Conservation (phyloP, 352 stramenopile species). For the Peronospora tabacina region DNA sequence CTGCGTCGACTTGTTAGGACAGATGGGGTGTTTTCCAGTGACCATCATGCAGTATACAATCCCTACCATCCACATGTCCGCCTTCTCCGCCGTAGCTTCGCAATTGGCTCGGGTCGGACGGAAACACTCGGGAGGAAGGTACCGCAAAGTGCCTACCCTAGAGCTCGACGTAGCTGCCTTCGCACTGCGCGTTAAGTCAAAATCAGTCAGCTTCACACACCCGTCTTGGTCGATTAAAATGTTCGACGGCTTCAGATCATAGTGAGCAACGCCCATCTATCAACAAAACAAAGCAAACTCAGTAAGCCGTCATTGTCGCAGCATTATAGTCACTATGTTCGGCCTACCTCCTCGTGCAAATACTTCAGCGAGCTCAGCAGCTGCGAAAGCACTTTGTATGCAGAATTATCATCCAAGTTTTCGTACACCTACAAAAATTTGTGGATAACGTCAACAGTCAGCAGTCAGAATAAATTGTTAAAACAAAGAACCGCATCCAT, state of each 20-base stretch:
- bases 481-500: conserved; percentile 1
- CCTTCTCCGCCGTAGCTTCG: conserved; percentile 64
- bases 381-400: conserved; percentile 57
- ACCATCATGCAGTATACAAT: conserved; percentile 74
- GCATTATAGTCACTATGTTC: neutral
- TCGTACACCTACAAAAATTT: conserved; percentile 37
- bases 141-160: conserved; percentile 63
- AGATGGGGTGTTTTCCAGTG: conserved; percentile 69
- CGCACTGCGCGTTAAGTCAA: conserved; percentile 73
- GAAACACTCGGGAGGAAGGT: conserved; percentile 71
- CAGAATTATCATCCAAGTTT: conserved; percentile 48
- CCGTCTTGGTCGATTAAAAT: conserved; percentile 89
- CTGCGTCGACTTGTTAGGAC: conserved; percentile 47
- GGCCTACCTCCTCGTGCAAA: conserved; percentile 59
- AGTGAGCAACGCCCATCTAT: conserved; percentile 71
- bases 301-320: neutral
- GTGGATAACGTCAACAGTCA: neutral
- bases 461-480: conserved; percentile 1
- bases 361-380: conserved; percentile 62
- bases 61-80: conserved; percentile 79
- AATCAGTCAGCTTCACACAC: conserved; percentile 88
- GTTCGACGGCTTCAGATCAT: conserved; percentile 97
- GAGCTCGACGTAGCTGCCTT: conserved; percentile 51
- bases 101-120: conserved; percentile 44
- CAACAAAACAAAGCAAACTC: neutral